Percentiles rank a stretch among this genome's conserved stretches.
Evolutionary conservation across 2,329 filamentous ascomycete species (phyloP).

Genomic region (Didymella pomorum): DNA sequence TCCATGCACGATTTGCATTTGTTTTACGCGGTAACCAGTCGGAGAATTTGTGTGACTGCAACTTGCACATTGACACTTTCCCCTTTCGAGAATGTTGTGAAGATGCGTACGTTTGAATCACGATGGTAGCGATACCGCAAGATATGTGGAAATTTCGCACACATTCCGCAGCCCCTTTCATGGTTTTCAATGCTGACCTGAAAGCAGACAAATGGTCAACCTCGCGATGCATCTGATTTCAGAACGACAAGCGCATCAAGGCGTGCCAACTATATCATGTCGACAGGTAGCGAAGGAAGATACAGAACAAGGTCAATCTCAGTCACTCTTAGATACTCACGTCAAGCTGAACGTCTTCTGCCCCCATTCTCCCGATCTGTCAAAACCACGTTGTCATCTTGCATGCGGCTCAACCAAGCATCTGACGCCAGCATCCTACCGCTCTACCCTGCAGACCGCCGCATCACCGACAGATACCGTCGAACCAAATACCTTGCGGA

Average conservation of each 20-base stretch:
- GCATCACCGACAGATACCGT: constrained; percentile 21
- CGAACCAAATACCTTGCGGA: constrained; percentile 26
- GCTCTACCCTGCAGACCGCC: constrained; percentile 30
- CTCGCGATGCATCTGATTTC: neutral
- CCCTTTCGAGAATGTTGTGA: constrained; percentile 1
- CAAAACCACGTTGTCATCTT: constrained; percentile 26
- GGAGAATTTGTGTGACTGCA: constrained; percentile 1
- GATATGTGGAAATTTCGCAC: constrained; percentile 27
- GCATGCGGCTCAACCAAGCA: constrained; percentile 49
- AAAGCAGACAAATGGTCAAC: constrained; percentile 30
- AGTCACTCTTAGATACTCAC: neutral
- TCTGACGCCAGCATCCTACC: constrained; percentile 49
- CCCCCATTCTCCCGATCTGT: constrained; percentile 15
- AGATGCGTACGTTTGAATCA: constrained; percentile 15
- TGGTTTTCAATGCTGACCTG: constrained; percentile 45
- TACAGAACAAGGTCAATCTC: neutral
- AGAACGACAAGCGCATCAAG: constrained; percentile 9
- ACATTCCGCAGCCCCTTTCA: constrained; percentile 20
- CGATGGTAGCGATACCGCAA: constrained; percentile 20
- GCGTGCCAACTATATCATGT: constrained; percentile 23
- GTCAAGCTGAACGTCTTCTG: neutral
- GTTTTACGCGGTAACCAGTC: neutral
- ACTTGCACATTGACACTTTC: neutral
- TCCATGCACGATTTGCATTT: constrained; percentile 1
- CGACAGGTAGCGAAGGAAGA: neutral